Conservation (phyloP, 768 basidiomycete species). For the Russula olivacea region DNA sequence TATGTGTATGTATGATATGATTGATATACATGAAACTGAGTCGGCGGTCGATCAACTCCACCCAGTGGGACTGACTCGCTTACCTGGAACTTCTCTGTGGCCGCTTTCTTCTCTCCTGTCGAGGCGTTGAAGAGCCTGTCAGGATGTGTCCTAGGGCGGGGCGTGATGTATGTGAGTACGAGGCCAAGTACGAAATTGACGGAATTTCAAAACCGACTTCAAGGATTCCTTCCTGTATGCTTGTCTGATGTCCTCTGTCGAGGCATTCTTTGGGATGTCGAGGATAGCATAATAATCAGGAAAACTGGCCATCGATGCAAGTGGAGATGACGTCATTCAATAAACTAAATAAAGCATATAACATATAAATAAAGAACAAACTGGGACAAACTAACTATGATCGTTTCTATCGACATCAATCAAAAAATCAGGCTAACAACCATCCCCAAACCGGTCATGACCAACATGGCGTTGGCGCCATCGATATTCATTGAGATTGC, state of each 20-base stretch:
- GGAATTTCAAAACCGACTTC: conserved; percentile 38
- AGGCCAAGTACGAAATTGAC: background rate
- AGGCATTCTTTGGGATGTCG: conserved; percentile 47
- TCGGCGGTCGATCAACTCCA: background rate
- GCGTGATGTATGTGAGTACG: conserved; percentile 14
- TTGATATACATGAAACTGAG: too few species aligned
- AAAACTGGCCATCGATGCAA: conserved; percentile 54
- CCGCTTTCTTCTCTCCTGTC: conserved; percentile 58
- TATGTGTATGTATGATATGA: too few species aligned
- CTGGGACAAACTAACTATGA: background rate
- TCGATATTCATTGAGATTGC: background rate
- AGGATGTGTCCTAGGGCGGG: conserved; percentile 67
- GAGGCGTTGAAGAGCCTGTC: conserved; percentile 72
- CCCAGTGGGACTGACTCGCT: background rate
- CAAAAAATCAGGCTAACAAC: background rate
- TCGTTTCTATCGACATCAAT: too few species aligned
- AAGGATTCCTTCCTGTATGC: conserved; percentile 79
- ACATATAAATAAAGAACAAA: background rate
- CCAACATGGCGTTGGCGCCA: background rate
- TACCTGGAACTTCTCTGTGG: conserved; percentile 86
- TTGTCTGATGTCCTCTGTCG: conserved; percentile 63
- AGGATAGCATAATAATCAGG: conserved; percentile 78
- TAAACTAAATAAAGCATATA: too few species aligned
- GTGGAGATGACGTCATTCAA: background rate
- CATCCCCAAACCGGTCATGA: background rate